Evolutionary conservation across 352 stramenopile species (phyloP), one percentile per base, ranked within the genome.

Genomic region (Elongisporangium anandrum): DNA sequence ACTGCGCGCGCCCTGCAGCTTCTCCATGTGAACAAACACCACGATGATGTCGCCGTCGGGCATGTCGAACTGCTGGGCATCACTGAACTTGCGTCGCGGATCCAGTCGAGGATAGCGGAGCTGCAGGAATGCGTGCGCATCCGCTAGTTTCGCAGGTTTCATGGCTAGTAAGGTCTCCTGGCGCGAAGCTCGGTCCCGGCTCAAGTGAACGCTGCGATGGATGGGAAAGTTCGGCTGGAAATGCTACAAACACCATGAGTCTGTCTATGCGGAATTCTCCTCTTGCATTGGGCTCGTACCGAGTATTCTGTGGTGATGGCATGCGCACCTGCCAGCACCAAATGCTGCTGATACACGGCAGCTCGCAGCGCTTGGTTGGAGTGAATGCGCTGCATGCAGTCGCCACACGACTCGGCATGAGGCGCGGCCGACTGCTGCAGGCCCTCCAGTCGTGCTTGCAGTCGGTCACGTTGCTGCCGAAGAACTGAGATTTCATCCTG

Each of bases 21-120:
- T 72, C 24, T 66, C 21, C 10, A 83, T 56, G 49, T 66, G 63
- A 50, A 82, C 76, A 0, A 56, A 56, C 15, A 75, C 34, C 0
- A 60, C 61, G 20, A 63, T 70, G 51, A 75, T 77, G 56, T 80
- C 71, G 2, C 69, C 66, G 13, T 60, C 39, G 13, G 51, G 58
- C 0, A 64, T 75, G 50, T 79, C 71, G 19, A 72, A 83, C 8
- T 64, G 60, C 47, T 75, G 68, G 38, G 70, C 66, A 23, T 82
- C 69, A 0, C 54, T 64, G 49, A 71, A 77, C 1, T 64, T 56
- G 24, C 65, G 63, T 12, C 61, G 59, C 13, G 73, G 55, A 24
- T 75, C 65, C n/a, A 79, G 47, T 19, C 59, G 62, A 19, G 50
- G 55, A 52, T 62, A 71, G 1, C 73, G 65, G 23, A 64, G 56